Base-by-base conservation (phyloP, 768 basidiomycete genomes). In the Podaxis sp. region DNA sequence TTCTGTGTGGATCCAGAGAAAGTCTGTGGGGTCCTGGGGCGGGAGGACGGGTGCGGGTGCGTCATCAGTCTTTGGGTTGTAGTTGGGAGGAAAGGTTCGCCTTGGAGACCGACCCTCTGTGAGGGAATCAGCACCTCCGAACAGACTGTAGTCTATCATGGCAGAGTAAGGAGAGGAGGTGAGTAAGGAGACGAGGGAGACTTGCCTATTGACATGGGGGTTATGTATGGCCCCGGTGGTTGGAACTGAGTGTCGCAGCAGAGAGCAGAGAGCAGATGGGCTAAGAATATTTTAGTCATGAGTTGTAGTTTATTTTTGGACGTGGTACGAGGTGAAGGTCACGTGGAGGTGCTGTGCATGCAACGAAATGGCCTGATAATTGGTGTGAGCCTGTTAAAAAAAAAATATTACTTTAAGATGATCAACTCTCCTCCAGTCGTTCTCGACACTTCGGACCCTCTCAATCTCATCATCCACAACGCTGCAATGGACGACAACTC, bases 1-100 rank as follows among this genome's bases (percentile, higher is more conserved):
- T 74, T 99, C 97, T 0, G 93, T 97, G 88, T 98, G 91, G 48
- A 95, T 69, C 97, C 97, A 99, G 32, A 98, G 79, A 68, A 97
- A 98, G 66, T 98, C 96, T 0, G 79, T 72, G 1, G 91, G 89
- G 67, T 94, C 87, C 70, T 87, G 86, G 0, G 89, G 88, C 2
- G 44, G 52, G 5, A 47, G 40, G 2, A 47, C 18, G 3, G 52
- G 52, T 21, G 18, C 18, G 1, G n/a, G 36, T 18, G 52, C 9
- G 9, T 3, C 11, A 14, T 5, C 36, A 7, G 23, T 14, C 36
- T 53, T 53, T 3, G 35, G 5, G 21, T 21, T 38, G 21, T 53
- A 36, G 21, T 40, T 28, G 4, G 40, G 25, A 3, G 59, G 59
- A 14, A 61, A 55, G 16, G 59, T 61, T 21, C 59, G 52, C 7